phyloP scores from a whole-genome alignment of 768 basidiomycete species.

The Dioszegia hungarica region DNA sequence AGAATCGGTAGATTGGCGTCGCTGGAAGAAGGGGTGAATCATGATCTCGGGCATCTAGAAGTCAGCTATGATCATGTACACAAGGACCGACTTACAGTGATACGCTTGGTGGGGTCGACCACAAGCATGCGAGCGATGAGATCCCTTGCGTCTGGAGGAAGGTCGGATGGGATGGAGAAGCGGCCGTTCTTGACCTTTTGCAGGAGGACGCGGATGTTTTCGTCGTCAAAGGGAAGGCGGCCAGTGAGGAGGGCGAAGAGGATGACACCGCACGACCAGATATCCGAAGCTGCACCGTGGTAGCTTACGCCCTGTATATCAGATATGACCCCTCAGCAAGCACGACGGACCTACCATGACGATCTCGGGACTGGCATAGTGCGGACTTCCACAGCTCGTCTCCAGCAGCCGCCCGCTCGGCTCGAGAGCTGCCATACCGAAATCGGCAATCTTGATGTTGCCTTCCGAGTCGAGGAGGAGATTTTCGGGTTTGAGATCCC shows the following conservation, averaged over 20 bases:
- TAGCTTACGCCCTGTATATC: constrained; percentile 64
- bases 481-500: constrained; percentile 93
- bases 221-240: constrained; percentile 86
- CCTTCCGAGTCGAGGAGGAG: constrained; percentile 73
- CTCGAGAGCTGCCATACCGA: constrained; percentile 94
- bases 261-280: constrained; percentile 96
- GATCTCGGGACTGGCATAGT: constrained; percentile 94
- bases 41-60: constrained; percentile 66
- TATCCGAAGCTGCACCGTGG: constrained; percentile 77
- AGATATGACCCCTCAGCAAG: not conserved
- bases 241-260: constrained; percentile 83
- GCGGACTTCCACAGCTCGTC: constrained; percentile 89
- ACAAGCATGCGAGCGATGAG: constrained; percentile 75
- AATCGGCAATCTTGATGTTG: constrained; percentile 92
- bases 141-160: constrained; percentile 67
- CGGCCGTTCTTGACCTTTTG: constrained; percentile 75
- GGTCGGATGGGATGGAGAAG: constrained; percentile 67
- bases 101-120: constrained; percentile 68
- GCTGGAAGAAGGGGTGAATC: constrained; percentile 70
- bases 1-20: constrained; percentile 51
- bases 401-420: constrained; percentile 59
- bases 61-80: not conserved
- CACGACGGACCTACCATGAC: constrained; percentile 51
- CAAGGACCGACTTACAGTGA: constrained; percentile 53
- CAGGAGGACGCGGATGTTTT: constrained; percentile 68